Percentiles rank a stretch among this genome's conserved stretches.
Evolutionary conservation across 2,329 filamentous ascomycete species (phyloP).

Genomic region (Pseudocercospora macadamiae): DNA sequence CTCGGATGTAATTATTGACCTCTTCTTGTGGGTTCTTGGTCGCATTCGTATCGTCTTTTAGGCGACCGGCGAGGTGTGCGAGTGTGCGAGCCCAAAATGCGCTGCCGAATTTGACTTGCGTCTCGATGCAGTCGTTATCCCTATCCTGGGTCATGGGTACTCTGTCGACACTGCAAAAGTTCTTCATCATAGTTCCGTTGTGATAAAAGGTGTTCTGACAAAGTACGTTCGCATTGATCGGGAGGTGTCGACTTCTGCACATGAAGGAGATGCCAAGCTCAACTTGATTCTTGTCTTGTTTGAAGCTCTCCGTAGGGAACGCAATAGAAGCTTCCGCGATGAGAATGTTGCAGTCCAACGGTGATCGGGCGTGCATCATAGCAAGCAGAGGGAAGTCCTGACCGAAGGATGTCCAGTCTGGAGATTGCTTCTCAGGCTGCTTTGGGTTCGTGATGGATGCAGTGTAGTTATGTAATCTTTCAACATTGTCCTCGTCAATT

Average conservation of each 20-base stretch:
- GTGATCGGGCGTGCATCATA: conserved; percentile 27
- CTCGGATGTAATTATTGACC: conserved; percentile 39
- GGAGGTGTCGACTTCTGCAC: conserved; percentile 32
- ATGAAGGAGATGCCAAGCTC: conserved; percentile 38
- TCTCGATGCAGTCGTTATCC: conserved; percentile 28
- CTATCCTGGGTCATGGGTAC: conserved; percentile 23
- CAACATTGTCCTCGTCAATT: conserved; percentile 22
- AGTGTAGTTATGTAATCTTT: conserved; percentile 45
- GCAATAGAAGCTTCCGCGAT: conserved; percentile 48
- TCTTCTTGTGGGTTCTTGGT: conserved; percentile 22
- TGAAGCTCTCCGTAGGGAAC: conserved; percentile 43
- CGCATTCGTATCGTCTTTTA: conserved; percentile 21
- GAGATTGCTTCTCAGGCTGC: conserved; percentile 37
- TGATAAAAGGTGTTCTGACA: conserved; percentile 34
- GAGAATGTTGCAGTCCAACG: conserved; percentile 41
- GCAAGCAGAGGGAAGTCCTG: conserved; percentile 37
- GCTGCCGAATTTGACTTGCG: conserved; percentile 45
- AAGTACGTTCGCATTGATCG: conserved; percentile 23
- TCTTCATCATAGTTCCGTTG: conserved; percentile 24
- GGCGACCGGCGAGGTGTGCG: conserved; percentile 31
- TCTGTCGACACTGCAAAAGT: conserved; percentile 27
- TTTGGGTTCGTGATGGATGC: conserved; percentile 37
- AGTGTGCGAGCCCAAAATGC: conserved; percentile 49
- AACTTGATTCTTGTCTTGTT: conserved; percentile 37
- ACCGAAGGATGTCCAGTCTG: conserved; percentile 37